These are phyloP conservation scores for Fusarium paranaense DNA, from an alignment of 2,329 filamentous ascomycete genomes.

Conservation along the genomic window DNA sequence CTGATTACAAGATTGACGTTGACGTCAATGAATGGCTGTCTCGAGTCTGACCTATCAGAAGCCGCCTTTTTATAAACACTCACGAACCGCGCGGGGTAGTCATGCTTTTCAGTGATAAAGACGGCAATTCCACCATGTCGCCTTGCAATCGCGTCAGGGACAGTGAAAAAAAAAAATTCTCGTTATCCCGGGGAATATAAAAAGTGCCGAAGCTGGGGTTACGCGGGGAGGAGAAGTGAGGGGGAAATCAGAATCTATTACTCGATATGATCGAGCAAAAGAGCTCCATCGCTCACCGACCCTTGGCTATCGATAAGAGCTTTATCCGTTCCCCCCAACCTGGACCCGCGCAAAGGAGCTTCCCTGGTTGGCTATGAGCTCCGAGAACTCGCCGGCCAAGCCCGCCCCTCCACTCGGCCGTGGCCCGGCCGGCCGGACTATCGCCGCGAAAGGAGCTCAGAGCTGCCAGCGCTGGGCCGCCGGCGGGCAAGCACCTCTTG, in stretches of 20 bases:
- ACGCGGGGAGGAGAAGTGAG: neutral
- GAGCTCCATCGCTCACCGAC: neutral
- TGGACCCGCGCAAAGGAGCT: conserved; percentile 3
- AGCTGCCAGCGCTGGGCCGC: neutral
- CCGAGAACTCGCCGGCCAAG: conserved; percentile 16
- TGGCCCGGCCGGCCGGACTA: conserved; percentile 18
- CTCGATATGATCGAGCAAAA: conserved; percentile 40
- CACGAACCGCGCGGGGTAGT: conserved; percentile 32
- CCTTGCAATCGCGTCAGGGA: conserved; percentile 29
- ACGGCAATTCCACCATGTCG: conserved; percentile 33
- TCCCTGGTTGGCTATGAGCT: conserved; percentile 7
- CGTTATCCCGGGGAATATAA: neutral
- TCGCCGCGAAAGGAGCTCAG: neutral
- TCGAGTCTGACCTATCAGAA: conserved; percentile 41
- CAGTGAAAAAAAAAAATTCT: neutral
- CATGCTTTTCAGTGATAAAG: neutral
- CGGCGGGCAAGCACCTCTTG: neutral
- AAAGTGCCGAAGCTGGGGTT: neutral
- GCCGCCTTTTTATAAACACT: conserved; percentile 39
- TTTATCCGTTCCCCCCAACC: neutral
- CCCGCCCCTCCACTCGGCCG: conserved; percentile 29
- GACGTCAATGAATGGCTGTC: conserved; percentile 39
- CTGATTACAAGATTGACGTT: conserved; percentile 17
- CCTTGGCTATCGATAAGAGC: conserved; percentile 25
- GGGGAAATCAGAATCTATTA: conserved; percentile 15